These are phyloP conservation scores for Suillus hirtellus DNA, from an alignment of 768 basidiomycete genomes.

Conservation along the genomic window DNA sequence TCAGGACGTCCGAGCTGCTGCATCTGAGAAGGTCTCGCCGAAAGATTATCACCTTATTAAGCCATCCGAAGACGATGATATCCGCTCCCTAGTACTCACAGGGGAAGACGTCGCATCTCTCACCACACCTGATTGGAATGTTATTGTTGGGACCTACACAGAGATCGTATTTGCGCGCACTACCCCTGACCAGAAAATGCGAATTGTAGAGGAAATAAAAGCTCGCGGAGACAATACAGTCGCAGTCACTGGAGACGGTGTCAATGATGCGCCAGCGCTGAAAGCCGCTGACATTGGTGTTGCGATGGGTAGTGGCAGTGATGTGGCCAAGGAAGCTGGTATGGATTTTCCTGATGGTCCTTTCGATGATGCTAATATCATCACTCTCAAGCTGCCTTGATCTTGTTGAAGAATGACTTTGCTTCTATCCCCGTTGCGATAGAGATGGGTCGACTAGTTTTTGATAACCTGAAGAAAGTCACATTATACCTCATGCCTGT, in stretches of 20 bases:
- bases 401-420: constrained; percentile 52
- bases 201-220: constrained; percentile 50
- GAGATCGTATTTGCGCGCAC: constrained; percentile 49
- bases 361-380: not conserved
- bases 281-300: constrained; percentile 51
- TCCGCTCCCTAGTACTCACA: constrained; percentile 37
- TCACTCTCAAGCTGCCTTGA: constrained; percentile 31
- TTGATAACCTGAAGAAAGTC: constrained; percentile 51
- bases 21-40: constrained; percentile 20
- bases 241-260: constrained; percentile 50
- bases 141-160: constrained; percentile 29
- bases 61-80: constrained; percentile 34
- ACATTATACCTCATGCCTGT: constrained; percentile 37
- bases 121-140: constrained; percentile 34
- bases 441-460: constrained; percentile 50
- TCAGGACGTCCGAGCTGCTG: constrained; percentile 20
- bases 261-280: constrained; percentile 44
- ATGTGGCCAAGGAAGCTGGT: constrained; percentile 49
- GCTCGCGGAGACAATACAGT: constrained; percentile 40
- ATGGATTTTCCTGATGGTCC: constrained; percentile 27
- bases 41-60: constrained; percentile 22
- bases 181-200: constrained; percentile 50
- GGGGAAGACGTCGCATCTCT: constrained; percentile 38
- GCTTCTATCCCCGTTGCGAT: constrained; percentile 51
- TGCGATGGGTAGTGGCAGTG: constrained; percentile 39